These are phyloP conservation scores for Capsella rubella DNA, from an alignment of 441 rosid species.

Conservation along the genomic window DNA sequence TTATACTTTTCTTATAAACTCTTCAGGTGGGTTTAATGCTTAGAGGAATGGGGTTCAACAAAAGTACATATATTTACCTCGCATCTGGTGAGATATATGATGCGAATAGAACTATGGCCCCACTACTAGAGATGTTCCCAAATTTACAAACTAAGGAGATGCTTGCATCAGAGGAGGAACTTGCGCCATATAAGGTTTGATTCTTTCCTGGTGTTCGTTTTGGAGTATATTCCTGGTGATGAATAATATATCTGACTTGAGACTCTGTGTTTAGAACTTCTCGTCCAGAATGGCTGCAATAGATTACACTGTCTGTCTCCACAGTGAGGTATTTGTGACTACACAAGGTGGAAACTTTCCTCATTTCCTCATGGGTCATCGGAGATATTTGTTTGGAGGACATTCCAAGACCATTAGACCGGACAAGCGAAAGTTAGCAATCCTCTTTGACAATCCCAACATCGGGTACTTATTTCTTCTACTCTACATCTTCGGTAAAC, in stretches of 20 bases:
- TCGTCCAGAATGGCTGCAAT: constrained; percentile 99
- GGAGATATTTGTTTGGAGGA: constrained; percentile 92
- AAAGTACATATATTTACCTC: constrained; percentile 81
- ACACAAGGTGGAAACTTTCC: constrained; percentile 99
- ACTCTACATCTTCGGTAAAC: constrained; percentile 13
- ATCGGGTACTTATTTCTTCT: constrained; percentile 67
- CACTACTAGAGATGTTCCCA: constrained; percentile 96
- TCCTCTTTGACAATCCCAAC: constrained; percentile 93
- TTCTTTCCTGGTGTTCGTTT: constrained; percentile 28
- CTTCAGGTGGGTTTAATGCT: constrained; percentile 97
- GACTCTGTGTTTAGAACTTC: constrained; percentile 71
- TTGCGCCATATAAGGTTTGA: constrained; percentile 83
- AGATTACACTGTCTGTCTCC: constrained; percentile 99
- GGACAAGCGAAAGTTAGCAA: constrained; percentile 97
- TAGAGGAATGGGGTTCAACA: constrained; percentile 99
- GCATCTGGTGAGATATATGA: constrained; percentile 98
- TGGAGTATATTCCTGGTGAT: constrained; percentile 6
- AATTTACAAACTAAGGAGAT: constrained; percentile 90
- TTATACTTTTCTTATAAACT: constrained; percentile 25
- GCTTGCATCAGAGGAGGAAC: constrained; percentile 90
- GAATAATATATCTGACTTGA: constrained; percentile 46
- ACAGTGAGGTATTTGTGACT: constrained; percentile 99
- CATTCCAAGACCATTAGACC: constrained; percentile 97
- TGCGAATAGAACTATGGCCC: constrained; percentile 92
- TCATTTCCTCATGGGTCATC: constrained; percentile 98